Percentiles rank a stretch among this genome's conserved stretches.
These are phyloP conservation scores for Grigorovia transvaalensis DNA, from an alignment of 805 yeast genomes.

Conservation along the genomic window DNA sequence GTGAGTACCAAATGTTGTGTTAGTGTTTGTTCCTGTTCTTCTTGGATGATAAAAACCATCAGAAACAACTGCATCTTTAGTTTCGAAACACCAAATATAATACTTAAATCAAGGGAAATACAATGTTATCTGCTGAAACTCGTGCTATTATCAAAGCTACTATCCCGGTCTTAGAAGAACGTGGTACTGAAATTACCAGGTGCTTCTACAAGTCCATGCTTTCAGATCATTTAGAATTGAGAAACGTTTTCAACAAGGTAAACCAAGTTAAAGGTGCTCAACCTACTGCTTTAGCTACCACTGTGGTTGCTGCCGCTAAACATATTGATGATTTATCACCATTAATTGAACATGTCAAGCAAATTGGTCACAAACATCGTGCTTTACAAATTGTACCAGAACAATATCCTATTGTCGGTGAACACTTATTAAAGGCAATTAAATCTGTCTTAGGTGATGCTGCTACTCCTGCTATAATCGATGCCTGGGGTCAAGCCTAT, in stretches of 20 bases:
- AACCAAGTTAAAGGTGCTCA: constrained; percentile 48
- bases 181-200: constrained; percentile 46
- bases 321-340: constrained; percentile 50
- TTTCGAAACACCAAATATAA: not conserved
- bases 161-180: constrained; percentile 44
- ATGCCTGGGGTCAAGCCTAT: constrained; percentile 61
- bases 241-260: constrained; percentile 48
- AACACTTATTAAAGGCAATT: constrained; percentile 44
- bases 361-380: constrained; percentile 55
- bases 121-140: constrained; percentile 23
- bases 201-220: constrained; percentile 50
- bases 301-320: constrained; percentile 51
- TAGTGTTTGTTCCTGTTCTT: too few relatives aligned
- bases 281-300: constrained; percentile 54
- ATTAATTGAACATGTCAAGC: constrained; percentile 42
- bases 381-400: constrained; percentile 53
- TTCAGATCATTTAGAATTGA: constrained; percentile 40
- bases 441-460: constrained; percentile 43
- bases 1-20: too few relatives aligned
- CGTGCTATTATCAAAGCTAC: constrained; percentile 35
- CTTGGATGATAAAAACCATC: too few relatives aligned
- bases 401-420: constrained; percentile 59
- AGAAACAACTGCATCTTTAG: too few relatives aligned
- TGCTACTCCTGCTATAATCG: constrained; percentile 50
- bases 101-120: not conserved